phyloP scores from a whole-genome alignment of 2,329 filamentous ascomycete genomes.

The Colletotrichum gloeosporioides region DNA sequence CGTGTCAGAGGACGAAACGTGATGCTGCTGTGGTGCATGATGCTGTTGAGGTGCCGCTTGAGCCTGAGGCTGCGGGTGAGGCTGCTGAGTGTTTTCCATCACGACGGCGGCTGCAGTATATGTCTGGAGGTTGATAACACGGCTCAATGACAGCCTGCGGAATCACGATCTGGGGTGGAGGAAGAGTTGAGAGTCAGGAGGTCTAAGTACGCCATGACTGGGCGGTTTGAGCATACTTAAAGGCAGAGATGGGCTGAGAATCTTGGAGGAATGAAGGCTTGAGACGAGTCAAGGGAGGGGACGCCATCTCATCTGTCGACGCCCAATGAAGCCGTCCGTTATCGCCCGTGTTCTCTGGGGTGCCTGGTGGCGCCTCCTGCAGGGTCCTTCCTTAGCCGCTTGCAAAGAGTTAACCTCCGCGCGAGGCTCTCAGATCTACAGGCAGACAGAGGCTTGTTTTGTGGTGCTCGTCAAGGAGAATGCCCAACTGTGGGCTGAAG shows the following conservation, averaged over 20 bases:
- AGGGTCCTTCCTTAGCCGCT: neutral
- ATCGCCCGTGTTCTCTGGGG: neutral
- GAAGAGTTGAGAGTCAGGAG: neutral
- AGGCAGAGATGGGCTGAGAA: neutral
- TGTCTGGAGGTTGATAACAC: neutral
- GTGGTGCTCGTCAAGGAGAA: neutral
- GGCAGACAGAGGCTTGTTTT: neutral
- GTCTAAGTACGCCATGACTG: neutral
- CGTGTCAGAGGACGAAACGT: neutral
- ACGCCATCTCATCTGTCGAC: neutral
- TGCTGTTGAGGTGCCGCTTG: neutral
- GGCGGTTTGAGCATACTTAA: neutral
- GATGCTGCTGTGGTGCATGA: neutral
- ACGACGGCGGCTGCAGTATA: neutral
- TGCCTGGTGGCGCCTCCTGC: neutral
- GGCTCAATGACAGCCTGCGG: neutral
- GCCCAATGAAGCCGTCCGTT: neutral
- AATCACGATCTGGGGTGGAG: neutral
- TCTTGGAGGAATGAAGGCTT: neutral
- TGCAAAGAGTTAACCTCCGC: neutral
- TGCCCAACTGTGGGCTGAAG: neutral
- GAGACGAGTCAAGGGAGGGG: constrained; percentile 6
- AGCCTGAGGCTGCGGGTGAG: neutral
- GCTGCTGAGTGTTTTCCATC: constrained; percentile 4
- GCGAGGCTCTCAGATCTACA: neutral